Base-by-base conservation (phyloP, 2,329 filamentous ascomycete genomes). In the Didymella segeticola region DNA sequence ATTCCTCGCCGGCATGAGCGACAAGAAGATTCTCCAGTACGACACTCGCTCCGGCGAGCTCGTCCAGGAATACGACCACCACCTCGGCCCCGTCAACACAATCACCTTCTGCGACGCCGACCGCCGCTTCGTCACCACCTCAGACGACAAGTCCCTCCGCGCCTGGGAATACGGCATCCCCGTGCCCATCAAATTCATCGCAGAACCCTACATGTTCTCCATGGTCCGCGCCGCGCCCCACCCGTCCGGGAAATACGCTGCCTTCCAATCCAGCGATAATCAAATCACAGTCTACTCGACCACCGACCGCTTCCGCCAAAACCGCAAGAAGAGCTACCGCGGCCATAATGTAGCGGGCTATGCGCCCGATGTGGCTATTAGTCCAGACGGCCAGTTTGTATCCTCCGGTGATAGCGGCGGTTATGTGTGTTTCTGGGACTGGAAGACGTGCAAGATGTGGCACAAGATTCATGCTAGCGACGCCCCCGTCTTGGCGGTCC, bases 371-470 rank as follows among this genome's bases (percentile, higher is more conserved):
- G 83, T 99, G 43, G 87, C 89, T 46, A 89, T 96, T 70, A 91
- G 87, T 67, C 91, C 93, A 1, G 95, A 98, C 72, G 95, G 95
- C 0, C 91, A 96, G 71, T 96, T 97, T 73, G 81, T 99, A 48
- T 89, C 87, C 17, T 90, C 86, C 15, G 95, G 95, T 57, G 95
- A 99, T 75, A 90, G 86, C 45, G 91, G 86, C 14, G 95, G 96
- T 29, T 97, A 86, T 68, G 86, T 96, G 41, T 96, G 90, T 77
- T 97, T 98, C 78, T 99, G 93, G 91, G 95, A 98, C 77, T 99
- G 93, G 91, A 99, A 99, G 84, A 97, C 92, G 31, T 96, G 93
- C 75, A 98, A 97, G 79, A 93, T 99, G 92, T 96, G 91, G 77
- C 91, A 96, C 78, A 98, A 98, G 82, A 86, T 99, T 61, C 86